phyloP scores from a whole-genome alignment of 1,139 yeast genomes.

The Yamadazyma mexicana region DNA sequence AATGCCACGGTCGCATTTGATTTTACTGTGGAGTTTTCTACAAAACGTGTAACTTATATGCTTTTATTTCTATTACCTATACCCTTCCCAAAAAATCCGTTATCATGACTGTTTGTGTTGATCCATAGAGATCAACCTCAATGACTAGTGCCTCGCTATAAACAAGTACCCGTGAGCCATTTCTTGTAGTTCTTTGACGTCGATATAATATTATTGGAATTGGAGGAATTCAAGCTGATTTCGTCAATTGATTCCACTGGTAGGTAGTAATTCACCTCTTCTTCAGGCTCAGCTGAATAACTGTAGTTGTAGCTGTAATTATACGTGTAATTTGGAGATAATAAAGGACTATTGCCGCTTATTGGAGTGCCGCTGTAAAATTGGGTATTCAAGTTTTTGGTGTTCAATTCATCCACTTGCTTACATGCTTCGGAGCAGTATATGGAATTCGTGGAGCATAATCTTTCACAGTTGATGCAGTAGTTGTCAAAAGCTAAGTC shows the following conservation, averaged over 20 bases:
- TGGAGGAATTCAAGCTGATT: slow-evolving; percentile 13
- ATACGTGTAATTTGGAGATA: slow-evolving; percentile 12
- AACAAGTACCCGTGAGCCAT: slow-evolving; percentile 35
- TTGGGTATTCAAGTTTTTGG: slow-evolving; percentile 10
- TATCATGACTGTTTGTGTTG: slow-evolving; percentile 2
- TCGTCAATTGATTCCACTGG: slow-evolving; percentile 16
- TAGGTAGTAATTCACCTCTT: slow-evolving; percentile 5
- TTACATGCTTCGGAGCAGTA: slow-evolving; percentile 66
- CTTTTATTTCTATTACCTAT: slow-evolving; percentile 2
- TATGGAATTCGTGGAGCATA: slow-evolving; percentile 50
- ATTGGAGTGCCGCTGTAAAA: slow-evolving; percentile 2
- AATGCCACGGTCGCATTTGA: slow-evolving; percentile 1
- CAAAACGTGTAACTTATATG: neutral
- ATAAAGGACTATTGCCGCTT: slow-evolving; percentile 12
- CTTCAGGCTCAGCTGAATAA: slow-evolving; percentile 1
- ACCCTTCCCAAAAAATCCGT: slow-evolving; percentile 7
- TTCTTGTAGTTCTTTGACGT: slow-evolving; percentile 46
- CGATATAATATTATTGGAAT: slow-evolving; percentile 9
- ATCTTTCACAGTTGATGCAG: slow-evolving; percentile 65
- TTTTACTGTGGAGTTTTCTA: slow-evolving; percentile 1
- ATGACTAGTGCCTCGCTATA: no score
- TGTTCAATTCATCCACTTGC: slow-evolving; percentile 37
- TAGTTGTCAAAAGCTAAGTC: slow-evolving; percentile 53
- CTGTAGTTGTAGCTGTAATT: slow-evolving; percentile 7
- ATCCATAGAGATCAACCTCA: no score